These are phyloP conservation scores for Oryza longistaminata DNA, from an alignment of 176 grass and related monocot genomes.

Conservation along the genomic window DNA sequence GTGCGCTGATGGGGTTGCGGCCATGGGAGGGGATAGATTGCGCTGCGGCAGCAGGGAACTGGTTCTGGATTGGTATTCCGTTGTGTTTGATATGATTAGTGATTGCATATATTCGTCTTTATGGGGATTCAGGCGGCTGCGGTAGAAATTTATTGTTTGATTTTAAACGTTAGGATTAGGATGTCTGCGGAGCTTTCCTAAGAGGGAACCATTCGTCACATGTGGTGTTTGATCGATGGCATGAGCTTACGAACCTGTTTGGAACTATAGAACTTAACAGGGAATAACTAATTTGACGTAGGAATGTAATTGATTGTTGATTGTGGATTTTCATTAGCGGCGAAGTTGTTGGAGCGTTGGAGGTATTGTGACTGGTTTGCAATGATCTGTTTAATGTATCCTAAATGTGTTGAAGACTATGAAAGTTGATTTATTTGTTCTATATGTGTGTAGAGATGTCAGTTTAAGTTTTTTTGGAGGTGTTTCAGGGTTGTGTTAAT, in stretches of 20 bases:
- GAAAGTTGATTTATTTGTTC: neutral
- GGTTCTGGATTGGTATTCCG: neutral
- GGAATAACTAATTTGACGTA: neutral
- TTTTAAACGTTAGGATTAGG: neutral
- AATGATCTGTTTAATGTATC: neutral
- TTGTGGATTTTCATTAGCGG: neutral
- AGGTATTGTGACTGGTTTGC: neutral
- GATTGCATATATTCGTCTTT: neutral
- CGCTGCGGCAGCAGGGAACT: neutral
- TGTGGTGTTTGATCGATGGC: neutral
- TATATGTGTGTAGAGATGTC: neutral
- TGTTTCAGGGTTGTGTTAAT: neutral
- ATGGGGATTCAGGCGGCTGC: neutral
- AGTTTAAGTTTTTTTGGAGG: neutral
- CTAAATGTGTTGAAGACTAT: neutral
- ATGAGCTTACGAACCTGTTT: neutral
- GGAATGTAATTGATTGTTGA: neutral
- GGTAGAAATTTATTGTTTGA: neutral
- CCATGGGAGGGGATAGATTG: neutral
- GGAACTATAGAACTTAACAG: neutral
- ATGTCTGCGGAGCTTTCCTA: neutral
- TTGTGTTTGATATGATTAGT: neutral
- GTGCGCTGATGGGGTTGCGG: neutral
- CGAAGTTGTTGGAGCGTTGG: neutral
- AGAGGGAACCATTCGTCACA: neutral